Evolutionary conservation across 805 yeast genomes (phyloP).

Genomic region (Wickerhamiella allomyrinae): DNA sequence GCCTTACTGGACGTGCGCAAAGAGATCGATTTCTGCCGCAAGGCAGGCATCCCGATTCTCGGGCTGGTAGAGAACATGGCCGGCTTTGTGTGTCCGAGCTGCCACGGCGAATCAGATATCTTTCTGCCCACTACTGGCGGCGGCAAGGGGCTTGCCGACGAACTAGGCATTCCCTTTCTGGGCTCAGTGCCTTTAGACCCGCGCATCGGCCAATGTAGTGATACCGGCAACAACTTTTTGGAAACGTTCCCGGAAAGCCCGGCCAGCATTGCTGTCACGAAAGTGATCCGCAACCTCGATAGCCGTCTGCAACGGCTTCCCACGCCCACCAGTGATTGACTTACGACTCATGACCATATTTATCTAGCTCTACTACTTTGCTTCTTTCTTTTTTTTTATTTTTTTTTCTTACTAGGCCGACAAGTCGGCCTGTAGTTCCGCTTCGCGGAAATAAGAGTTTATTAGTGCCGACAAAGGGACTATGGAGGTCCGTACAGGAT

Average conservation of each 20-base stretch:
- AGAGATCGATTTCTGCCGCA: constrained; percentile 86
- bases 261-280: constrained; percentile 71
- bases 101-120: constrained; percentile 78
- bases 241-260: constrained; percentile 85
- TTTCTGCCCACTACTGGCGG: constrained; percentile 97
- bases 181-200: constrained; percentile 96
- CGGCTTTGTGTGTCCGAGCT: constrained; percentile 93
- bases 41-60: constrained; percentile 71
- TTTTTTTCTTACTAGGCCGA: too few species aligned
- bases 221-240: constrained; percentile 62
- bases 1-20: constrained; percentile 89
- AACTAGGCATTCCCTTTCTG: constrained; percentile 58
- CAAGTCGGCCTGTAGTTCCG: too few species aligned
- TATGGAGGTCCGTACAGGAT: too few species aligned
- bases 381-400: too few species aligned
- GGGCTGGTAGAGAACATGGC: constrained; percentile 97
- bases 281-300: constrained; percentile 40
- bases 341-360: too few species aligned
- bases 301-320: constrained; percentile 5
- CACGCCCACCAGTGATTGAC: neutral
- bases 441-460: too few species aligned
- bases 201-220: constrained; percentile 80
- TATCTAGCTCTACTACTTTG: too few species aligned
- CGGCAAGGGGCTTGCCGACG: constrained; percentile 71
- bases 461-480: too few species aligned